Base-by-base conservation (phyloP, 108 stramenopile genomes). In the Mediolabrus comicus region DNA sequence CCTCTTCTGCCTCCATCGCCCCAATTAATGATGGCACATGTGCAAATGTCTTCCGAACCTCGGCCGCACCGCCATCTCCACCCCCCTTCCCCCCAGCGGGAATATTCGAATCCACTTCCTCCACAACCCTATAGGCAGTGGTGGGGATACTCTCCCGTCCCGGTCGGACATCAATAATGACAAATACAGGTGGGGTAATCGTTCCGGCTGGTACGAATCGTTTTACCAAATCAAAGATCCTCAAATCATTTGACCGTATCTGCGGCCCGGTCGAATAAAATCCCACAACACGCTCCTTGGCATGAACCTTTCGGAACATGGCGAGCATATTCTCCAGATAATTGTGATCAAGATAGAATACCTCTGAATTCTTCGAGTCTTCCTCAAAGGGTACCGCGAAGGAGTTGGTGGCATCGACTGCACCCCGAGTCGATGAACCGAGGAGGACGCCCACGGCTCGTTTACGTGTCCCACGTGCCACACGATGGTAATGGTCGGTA, bases 311-410 rank as follows among this genome's bases (percentile, higher is more conserved):
- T 30, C 90, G 86, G 53, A 89, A 90, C 87, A 93, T 89, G 39
- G 53, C 74, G 28, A 88, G 62, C 91, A 92, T 90, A 65, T 80
- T 96, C 74, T 99, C 98, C 34, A 99, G 72, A 69, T 86, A 99
- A 71, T 97, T 98, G 86, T 99, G 98, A 84, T 99, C 98, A 65
- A 99, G 85, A 79, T 97, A 99, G 87, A 91, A 95, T 55, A 99
- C 86, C 69, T 83, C 82, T 26, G 90, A 79, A 73, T 97, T 96
- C 57, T 86, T 87, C 34, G 84, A 77, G 70, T 99, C 98, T 86
- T 99, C 98, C 72, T 98, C 98, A 63, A 99, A 99, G 11, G 98
- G 98, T n/a, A 99, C 98, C n/a, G 98, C 96, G 77, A 97, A 97
- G 69, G 89, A 90, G 69, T 96, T 97, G 58, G 93, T 93, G 27